Base-by-base conservation (phyloP, 352 stramenopile genomes). In the Phytophthora podocarpi region DNA sequence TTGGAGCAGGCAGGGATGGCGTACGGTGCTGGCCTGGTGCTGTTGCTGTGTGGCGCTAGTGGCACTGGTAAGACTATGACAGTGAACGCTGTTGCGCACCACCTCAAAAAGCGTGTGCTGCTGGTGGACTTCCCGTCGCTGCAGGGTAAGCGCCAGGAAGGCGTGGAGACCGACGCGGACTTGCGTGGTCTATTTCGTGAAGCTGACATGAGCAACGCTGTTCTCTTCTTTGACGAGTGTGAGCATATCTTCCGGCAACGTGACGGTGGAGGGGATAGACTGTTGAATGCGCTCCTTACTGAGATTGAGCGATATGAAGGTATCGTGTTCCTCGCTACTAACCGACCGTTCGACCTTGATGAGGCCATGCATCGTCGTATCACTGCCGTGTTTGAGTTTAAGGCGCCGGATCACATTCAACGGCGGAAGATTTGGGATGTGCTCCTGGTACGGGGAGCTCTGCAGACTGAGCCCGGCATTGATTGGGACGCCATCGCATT, bases 51-150 rank as follows among this genome's bases (percentile, higher is more conserved):
- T 32, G 85, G 88, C 5, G 86, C 85, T 12, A 93, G 82, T 37
- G 89, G 89, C 34, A 96, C 87, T n/a, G 89, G 89, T 52, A 97
- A 97, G 75, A 97, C 89, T 11, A 97, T 97, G 89, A 96, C 87
- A 1, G 89, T 95, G 26, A 95, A 96, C 45, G 89, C 86, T 28
- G 85, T 97, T 1, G 89, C 87, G 15, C 68, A 93, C 40, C 84
- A 94, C 34, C 54, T 97, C 18, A 83, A 90, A 51, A 97, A 97
- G 62, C 85, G 86, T 51, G 86, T 96, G 46, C 70, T 96, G 32
- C 67, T 95, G n/a, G 85, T 95, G 36, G 88, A 96, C 48, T 96
- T 96, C 49, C 83, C 84, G 6, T 95, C 85, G 8, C 63, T 96
- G 24, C 85, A 93, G 53, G 85, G 85, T 12, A 95, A 93, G 46